These are phyloP conservation scores for Scedosporium aurantiacum DNA, from an alignment of 2,329 filamentous ascomycete species.

Conservation along the genomic window DNA sequence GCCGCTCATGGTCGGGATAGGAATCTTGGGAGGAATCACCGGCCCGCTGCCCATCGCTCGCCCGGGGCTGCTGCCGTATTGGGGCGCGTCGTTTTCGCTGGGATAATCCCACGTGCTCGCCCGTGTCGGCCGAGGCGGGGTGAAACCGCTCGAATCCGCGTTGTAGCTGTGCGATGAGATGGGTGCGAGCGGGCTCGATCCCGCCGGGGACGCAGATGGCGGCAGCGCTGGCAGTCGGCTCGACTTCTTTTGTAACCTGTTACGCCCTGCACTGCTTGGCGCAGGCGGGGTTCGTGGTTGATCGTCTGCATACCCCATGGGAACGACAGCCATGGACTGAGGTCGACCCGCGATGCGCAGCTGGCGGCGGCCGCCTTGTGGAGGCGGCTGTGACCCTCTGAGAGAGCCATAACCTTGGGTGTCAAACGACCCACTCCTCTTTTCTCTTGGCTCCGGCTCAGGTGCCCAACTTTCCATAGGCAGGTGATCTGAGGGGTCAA, in stretches of 20 bases:
- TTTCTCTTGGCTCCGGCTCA: conserved; percentile 49
- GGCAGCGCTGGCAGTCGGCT: conserved; percentile 33
- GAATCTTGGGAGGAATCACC: conserved; percentile 61
- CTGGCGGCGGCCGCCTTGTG: conserved; percentile 37
- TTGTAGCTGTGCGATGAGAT: conserved; percentile 40
- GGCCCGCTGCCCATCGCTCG: conserved; percentile 26
- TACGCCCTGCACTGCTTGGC: conserved; percentile 32
- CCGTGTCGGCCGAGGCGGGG: conserved; percentile 30
- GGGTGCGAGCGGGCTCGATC: conserved; percentile 40
- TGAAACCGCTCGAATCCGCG: conserved; percentile 28
- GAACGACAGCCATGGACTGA: conserved; percentile 30
- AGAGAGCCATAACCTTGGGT: conserved; percentile 32
- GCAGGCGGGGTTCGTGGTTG: conserved; percentile 18
- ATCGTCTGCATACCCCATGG: conserved; percentile 20
- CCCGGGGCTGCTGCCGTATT: conserved; percentile 20
- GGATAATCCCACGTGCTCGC: conserved; percentile 41
- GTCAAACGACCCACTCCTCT: conserved; percentile 17
- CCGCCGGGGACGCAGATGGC: conserved; percentile 24
- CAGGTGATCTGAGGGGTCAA: conserved; percentile 72
- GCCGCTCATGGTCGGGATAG: conserved; percentile 38
- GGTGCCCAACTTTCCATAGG: conserved; percentile 69
- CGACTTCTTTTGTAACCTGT: conserved; percentile 54
- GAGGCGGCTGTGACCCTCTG: conserved; percentile 41
- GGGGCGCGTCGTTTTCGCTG: conserved; percentile 39
- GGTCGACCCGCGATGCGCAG: conserved; percentile 40